phyloP scores from a whole-genome alignment of 257 asterid species.

The Pogostemon cablin region DNA sequence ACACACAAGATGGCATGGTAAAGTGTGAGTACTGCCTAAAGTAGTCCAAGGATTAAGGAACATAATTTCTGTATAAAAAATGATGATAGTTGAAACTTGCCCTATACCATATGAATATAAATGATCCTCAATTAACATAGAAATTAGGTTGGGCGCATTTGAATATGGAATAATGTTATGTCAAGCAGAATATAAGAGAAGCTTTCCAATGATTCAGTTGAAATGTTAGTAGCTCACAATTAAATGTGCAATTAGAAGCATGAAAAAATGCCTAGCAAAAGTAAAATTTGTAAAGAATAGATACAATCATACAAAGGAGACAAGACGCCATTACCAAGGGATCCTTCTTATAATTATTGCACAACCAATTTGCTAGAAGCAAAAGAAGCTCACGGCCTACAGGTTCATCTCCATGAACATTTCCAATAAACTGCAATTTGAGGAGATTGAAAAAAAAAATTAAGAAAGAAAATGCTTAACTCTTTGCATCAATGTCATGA shows the following conservation, averaged over 20 bases:
- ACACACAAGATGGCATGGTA: not conserved
- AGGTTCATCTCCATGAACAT: conserved; percentile 99
- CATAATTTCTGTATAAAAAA: conserved; percentile 12
- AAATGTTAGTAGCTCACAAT: no score
- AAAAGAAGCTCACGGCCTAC: conserved; percentile 96
- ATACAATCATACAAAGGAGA: conserved; percentile 14
- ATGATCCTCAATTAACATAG: conserved; percentile 5
- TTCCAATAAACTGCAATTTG: conserved; percentile 85
- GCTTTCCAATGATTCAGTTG: no score
- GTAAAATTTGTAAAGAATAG: not conserved
- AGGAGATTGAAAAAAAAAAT: conserved; percentile 34
- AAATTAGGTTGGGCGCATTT: conserved; percentile 4
- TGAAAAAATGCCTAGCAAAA: no score
- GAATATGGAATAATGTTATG: conserved; percentile 3
- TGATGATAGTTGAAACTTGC: not conserved
- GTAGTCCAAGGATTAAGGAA: not conserved
- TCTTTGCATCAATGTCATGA: not conserved
- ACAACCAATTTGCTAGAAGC: conserved; percentile 86
- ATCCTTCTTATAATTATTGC: conserved; percentile 82
- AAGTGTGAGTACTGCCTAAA: not conserved
- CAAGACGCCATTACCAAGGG: conserved; percentile 64
- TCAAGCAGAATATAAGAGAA: not conserved
- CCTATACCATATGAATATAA: conserved; percentile 1
- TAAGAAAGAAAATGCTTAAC: not conserved
- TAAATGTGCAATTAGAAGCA: no score